A percentile compares a stretch with the other conserved stretches of the same genome.
Conservation (phyloP, 1,284 basidiomycete genomes). For the Microbotryum silenes-acaulis region DNA sequence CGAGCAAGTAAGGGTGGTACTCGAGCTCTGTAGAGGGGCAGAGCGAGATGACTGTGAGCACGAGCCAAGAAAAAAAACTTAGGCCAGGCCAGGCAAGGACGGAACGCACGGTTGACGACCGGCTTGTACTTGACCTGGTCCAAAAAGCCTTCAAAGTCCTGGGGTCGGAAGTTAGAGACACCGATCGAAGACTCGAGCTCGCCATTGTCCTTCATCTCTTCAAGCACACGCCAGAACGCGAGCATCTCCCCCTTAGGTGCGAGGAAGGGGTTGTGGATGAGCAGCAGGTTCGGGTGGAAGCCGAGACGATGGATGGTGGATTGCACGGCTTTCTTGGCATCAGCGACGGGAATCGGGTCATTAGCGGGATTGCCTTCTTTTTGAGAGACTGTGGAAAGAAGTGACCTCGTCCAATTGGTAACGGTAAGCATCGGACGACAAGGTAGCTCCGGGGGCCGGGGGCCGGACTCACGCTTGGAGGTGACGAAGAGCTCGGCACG, state of each 20-base stretch:
- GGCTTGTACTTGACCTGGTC: conserved; percentile 30
- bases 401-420: background rate
- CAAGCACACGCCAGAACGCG: conserved; percentile 33
- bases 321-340: background rate
- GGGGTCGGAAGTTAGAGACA: conserved; percentile 35
- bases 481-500: conserved; percentile 24
- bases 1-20: conserved; percentile 34
- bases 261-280: conserved; percentile 33
- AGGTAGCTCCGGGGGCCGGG: background rate
- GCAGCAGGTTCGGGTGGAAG: conserved; percentile 12
- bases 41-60: background rate
- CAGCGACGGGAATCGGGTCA: conserved; percentile 4
- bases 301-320: conserved; percentile 6
- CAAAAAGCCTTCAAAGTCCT: conserved; percentile 30
- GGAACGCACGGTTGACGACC: conserved; percentile 28
- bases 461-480: conserved; percentile 22
- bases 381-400: conserved; percentile 6
- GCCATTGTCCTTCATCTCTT: conserved; percentile 33
- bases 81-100: no score
- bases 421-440: background rate
- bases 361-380: conserved; percentile 7
- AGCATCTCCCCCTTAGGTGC: conserved; percentile 25
- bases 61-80: background rate
- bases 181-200: conserved; percentile 31
- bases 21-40: conserved; percentile 16